phyloP scores from a whole-genome alignment of 495 filamentous ascomycete genomes.

The Penicillium angulare region DNA sequence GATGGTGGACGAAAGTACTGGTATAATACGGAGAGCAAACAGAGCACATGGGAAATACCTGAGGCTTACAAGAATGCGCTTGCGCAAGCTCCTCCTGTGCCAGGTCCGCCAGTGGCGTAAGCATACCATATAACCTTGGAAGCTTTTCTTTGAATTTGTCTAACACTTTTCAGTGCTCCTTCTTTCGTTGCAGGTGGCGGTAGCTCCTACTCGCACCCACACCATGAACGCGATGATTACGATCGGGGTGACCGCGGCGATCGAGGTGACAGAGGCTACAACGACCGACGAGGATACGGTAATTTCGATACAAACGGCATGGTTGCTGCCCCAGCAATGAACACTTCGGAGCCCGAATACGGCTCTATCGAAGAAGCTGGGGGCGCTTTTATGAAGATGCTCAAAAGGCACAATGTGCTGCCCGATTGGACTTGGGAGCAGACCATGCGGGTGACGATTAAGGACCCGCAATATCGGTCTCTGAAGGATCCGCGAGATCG shows the following conservation, averaged over 20 bases:
- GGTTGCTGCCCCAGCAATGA: slow-evolving; percentile 58
- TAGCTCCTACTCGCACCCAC: slow-evolving; percentile 43
- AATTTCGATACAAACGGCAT: slow-evolving; percentile 52
- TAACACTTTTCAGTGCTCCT: slow-evolving; percentile 50
- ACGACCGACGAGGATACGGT: slow-evolving; percentile 68
- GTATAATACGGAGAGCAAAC: slow-evolving; percentile 86
- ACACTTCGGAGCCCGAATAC: slow-evolving; percentile 78
- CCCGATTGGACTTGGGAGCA: slow-evolving; percentile 93
- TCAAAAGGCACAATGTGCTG: slow-evolving; percentile 80
- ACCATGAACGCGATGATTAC: slow-evolving; percentile 34
- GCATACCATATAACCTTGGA: too few relatives aligned
- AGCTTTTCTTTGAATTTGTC: slow-evolving; percentile 13
- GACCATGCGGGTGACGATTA: slow-evolving; percentile 82
- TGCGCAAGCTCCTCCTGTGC: slow-evolving; percentile 50
- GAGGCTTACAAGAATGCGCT: slow-evolving; percentile 73
- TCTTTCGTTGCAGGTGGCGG: slow-evolving; percentile 66
- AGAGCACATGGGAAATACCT: slow-evolving; percentile 95
- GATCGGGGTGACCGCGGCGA: slow-evolving; percentile 26
- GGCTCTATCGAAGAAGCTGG: slow-evolving; percentile 86
- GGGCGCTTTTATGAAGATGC: slow-evolving; percentile 86
- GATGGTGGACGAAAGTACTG: slow-evolving; percentile 89
- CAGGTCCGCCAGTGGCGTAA: slow-evolving; percentile 54
- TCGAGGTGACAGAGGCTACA: slow-evolving; percentile 41
- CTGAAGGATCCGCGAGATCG: slow-evolving; percentile 92
- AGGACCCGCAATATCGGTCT: slow-evolving; percentile 90